Conservation (phyloP, 75 land plant genomes). For the Adiantum capillusveneris region DNA sequence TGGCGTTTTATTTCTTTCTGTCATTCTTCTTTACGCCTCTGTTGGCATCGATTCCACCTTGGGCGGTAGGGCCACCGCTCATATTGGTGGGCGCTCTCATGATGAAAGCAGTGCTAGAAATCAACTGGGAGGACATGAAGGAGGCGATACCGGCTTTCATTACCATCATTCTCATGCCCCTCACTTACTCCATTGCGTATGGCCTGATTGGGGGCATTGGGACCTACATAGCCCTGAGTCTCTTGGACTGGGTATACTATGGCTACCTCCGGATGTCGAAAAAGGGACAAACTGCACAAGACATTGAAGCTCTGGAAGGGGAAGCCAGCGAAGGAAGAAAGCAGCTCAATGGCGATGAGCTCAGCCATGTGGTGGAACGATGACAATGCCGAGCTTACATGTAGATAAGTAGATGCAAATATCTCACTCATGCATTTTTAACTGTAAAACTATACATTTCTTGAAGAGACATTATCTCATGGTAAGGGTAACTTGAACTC, state of each 20-base stretch:
- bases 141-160: conserved; percentile 31
- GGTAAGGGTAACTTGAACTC: too few species aligned
- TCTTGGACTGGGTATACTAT: conserved; percentile 38
- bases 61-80: conserved; percentile 90
- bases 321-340: too few species aligned
- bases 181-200: conserved; percentile 37
- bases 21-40: conserved; percentile 75
- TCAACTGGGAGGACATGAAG: conserved; percentile 30
- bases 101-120: conserved; percentile 31
- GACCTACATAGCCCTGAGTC: conserved; percentile 17
- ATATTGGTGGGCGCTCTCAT: conserved; percentile 55
- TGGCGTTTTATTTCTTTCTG: conserved; percentile 52
- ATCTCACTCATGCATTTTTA: too few species aligned
- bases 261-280: too few species aligned
- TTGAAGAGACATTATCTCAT: too few species aligned
- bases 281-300: too few species aligned
- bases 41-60: conserved; percentile 67
- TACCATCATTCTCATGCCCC: conserved; percentile 33
- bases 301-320: too few species aligned
- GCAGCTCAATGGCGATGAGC: too few species aligned
- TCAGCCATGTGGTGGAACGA: too few species aligned
- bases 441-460: too few species aligned
- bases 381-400: too few species aligned
- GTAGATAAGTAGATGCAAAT: too few species aligned
- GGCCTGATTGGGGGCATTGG: conserved; percentile 35